Percentiles rank a stretch among this genome's conserved stretches.
phyloP scores from a whole-genome alignment of 2,329 filamentous ascomycete species.

The Fusarium sp. region DNA sequence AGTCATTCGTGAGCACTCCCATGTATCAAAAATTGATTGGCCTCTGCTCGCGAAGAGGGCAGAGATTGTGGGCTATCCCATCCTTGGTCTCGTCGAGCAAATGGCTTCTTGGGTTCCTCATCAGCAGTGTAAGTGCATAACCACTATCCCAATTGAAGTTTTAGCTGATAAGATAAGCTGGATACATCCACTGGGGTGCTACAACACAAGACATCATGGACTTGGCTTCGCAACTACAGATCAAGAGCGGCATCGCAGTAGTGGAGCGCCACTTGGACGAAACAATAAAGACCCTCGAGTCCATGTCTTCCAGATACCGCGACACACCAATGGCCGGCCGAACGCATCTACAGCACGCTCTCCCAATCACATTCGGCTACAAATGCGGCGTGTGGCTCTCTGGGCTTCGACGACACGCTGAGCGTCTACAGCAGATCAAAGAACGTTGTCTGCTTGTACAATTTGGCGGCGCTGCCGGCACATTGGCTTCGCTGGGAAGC shows the following conservation, averaged over 20 bases:
- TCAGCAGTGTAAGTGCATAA: slow-evolving; percentile 6
- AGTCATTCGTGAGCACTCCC: slow-evolving; percentile 51
- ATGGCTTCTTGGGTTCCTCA: slow-evolving; percentile 32
- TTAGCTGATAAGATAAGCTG: background rate
- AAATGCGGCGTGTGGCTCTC: slow-evolving; percentile 67
- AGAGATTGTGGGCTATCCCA: slow-evolving; percentile 66
- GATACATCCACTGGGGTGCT: slow-evolving; percentile 59
- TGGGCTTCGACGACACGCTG: slow-evolving; percentile 59
- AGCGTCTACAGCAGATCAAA: slow-evolving; percentile 60
- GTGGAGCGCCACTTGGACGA: slow-evolving; percentile 58
- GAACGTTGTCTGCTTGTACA: slow-evolving; percentile 60
- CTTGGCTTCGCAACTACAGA: slow-evolving; percentile 60
- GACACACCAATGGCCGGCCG: slow-evolving; percentile 67
- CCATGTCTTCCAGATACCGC: slow-evolving; percentile 56
- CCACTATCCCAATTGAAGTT: too few relatives aligned
- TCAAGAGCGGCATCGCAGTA: slow-evolving; percentile 60
- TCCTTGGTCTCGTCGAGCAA: slow-evolving; percentile 62
- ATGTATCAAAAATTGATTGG: slow-evolving; percentile 43
- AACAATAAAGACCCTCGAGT: slow-evolving; percentile 57
- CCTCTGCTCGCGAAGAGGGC: slow-evolving; percentile 54
- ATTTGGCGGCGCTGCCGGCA: slow-evolving; percentile 67
- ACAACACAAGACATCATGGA: slow-evolving; percentile 72
- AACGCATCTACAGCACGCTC: slow-evolving; percentile 67
- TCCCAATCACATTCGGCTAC: slow-evolving; percentile 68
- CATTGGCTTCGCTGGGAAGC: slow-evolving; percentile 63